Percentiles rank a stretch among this genome's conserved stretches.
Conservation (phyloP, 768 basidiomycete species). For the Hypholoma fasciculare region DNA sequence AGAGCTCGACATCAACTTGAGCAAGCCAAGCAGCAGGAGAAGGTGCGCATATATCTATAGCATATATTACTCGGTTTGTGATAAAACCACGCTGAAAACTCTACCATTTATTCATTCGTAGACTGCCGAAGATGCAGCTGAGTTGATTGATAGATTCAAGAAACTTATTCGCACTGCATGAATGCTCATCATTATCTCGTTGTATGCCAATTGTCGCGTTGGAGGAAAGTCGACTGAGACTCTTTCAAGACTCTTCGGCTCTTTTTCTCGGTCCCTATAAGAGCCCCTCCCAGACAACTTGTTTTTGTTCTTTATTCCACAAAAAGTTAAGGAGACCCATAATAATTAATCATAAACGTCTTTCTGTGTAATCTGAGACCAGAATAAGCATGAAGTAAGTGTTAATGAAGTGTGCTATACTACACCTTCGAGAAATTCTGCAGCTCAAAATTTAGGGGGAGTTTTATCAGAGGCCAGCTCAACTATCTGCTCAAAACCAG, state of each 20-base stretch:
- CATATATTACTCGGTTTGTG: background rate
- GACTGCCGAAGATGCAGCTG: slow-evolving; percentile 23
- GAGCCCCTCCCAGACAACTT: no score
- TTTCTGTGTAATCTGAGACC: no score
- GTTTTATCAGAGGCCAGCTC: slow-evolving; percentile 49
- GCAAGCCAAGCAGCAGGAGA: slow-evolving; percentile 20
- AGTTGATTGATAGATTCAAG: slow-evolving; percentile 20
- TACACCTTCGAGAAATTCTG: no score
- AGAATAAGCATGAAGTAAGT: no score
- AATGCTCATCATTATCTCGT: no score
- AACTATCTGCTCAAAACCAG: slow-evolving; percentile 80
- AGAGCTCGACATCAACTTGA: slow-evolving; percentile 21
- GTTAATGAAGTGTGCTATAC: background rate
- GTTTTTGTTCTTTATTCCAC: no score
- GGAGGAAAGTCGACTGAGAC: no score
- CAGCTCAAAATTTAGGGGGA: background rate
- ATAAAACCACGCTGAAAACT: background rate
- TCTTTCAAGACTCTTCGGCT: no score
- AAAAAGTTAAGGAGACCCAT: no score
- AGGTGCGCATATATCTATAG: slow-evolving; percentile 11
- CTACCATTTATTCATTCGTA: slow-evolving; percentile 1
- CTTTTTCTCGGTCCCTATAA: no score
- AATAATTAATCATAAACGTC: no score
- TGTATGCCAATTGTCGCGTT: no score
- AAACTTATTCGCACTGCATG: slow-evolving; percentile 9